These are phyloP conservation scores for Scenedesmus sp. DNA, from an alignment of 163 green algal species.

Conservation along the genomic window DNA sequence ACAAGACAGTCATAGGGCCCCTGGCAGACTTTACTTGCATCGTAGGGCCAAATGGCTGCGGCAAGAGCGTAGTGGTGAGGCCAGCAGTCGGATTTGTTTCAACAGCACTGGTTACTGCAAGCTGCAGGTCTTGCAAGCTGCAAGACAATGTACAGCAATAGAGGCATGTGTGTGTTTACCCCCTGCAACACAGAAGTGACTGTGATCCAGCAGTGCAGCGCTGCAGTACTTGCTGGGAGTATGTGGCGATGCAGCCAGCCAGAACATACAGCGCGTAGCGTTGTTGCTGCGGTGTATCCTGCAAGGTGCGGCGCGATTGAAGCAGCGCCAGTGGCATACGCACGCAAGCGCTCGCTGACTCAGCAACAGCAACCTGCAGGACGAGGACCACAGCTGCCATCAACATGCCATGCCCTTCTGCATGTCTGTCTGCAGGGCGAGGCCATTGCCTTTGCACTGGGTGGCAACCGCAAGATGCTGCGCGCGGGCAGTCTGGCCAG, in stretches of 20 bases:
- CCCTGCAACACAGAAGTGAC: too few species aligned
- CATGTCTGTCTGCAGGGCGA: constrained; percentile 65
- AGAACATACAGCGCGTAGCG: too few species aligned
- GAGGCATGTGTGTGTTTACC: too few species aligned
- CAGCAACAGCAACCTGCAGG: neutral
- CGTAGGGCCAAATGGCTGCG: constrained; percentile 80
- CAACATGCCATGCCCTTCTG: neutral
- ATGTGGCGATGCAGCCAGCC: too few species aligned
- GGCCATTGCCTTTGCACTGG: constrained; percentile 80
- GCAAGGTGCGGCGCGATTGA: neutral
- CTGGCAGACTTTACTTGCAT: constrained; percentile 70
- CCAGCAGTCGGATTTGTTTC: neutral
- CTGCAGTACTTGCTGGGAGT: too few species aligned
- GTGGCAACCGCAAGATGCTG: constrained; percentile 74
- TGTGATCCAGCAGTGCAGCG: neutral
- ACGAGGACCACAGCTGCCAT: neutral
- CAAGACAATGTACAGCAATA: neutral
- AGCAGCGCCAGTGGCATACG: neutral
- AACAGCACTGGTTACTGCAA: too few species aligned
- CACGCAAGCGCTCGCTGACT: neutral
- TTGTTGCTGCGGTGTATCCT: neutral
- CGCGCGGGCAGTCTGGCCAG: constrained; percentile 60
- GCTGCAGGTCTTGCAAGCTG: too few species aligned
- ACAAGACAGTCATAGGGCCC: constrained; percentile 56
- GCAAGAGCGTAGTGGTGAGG: constrained; percentile 79